phyloP scores from a whole-genome alignment of 768 basidiomycete species.

The Suillus lakei region DNA sequence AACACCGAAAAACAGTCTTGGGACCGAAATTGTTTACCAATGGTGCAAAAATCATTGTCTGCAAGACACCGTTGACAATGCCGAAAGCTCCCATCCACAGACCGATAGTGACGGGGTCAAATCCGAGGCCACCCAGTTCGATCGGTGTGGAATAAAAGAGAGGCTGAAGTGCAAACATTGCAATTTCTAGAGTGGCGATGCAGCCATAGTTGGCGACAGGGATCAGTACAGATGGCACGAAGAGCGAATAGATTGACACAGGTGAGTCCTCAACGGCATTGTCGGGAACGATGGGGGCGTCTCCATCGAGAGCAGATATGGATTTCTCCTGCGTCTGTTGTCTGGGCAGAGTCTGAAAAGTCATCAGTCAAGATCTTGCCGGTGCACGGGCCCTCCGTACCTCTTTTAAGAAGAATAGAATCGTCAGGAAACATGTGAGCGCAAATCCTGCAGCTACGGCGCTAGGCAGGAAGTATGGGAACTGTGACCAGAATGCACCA shows the following conservation, averaged over 20 bases:
- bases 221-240: constrained; percentile 32
- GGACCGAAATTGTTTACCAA: constrained; percentile 35
- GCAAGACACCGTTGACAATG: constrained; percentile 34
- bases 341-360: constrained; percentile 1
- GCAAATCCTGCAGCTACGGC: constrained; percentile 39
- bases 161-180: constrained; percentile 39
- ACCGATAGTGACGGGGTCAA: constrained; percentile 42
- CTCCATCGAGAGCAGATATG: not conserved
- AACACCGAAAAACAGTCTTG: constrained; percentile 33
- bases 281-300: not conserved
- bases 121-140: constrained; percentile 41
- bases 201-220: constrained; percentile 43
- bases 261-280: constrained; percentile 9
- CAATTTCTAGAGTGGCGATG: constrained; percentile 42
- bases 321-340: constrained; percentile 22
- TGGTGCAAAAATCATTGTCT: constrained; percentile 38
- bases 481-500: constrained; percentile 52
- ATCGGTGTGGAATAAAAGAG: constrained; percentile 45
- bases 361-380: not conserved
- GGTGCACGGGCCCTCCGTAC: constrained; percentile 18
- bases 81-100: constrained; percentile 41
- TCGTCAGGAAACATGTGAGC: constrained; percentile 23
- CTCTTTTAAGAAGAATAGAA: constrained; percentile 34
- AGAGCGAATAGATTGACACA: constrained; percentile 31
- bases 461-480: constrained; percentile 54